These are phyloP conservation scores for Collariella sp. DNA, from an alignment of 495 filamentous ascomycete genomes.

Conservation along the genomic window DNA sequence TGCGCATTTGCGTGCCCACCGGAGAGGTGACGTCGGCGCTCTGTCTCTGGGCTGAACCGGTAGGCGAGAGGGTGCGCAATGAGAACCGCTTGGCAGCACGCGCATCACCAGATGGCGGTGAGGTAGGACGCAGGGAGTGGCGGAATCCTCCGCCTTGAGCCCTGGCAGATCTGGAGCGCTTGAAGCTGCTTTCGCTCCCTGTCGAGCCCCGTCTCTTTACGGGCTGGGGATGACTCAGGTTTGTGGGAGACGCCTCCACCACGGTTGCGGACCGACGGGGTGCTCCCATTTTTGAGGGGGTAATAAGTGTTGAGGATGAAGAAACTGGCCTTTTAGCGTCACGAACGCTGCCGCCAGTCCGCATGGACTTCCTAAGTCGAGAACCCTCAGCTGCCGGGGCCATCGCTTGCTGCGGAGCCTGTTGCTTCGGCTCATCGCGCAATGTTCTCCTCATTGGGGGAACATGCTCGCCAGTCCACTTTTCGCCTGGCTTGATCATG, in stretches of 20 bases:
- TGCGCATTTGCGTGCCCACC: conserved; percentile 22
- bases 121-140: conserved; percentile 33
- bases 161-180: conserved; percentile 26
- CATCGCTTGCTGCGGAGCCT: conserved; percentile 5
- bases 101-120: conserved; percentile 17
- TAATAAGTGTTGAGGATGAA: conserved; percentile 2
- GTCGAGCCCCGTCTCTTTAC: conserved; percentile 36
- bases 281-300: not conserved
- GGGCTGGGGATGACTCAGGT: conserved; percentile 7
- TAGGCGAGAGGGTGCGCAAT: conserved; percentile 32
- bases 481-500: conserved; percentile 38
- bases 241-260: conserved; percentile 12
- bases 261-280: conserved; percentile 9
- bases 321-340: conserved; percentile 1
- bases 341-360: conserved; percentile 3
- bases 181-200: conserved; percentile 44
- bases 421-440: conserved; percentile 14
- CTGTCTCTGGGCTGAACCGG: conserved; percentile 23
- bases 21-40: conserved; percentile 6
- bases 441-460: conserved; percentile 22
- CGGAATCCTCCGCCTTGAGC: conserved; percentile 29
- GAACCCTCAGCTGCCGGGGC: not conserved
- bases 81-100: conserved; percentile 32
- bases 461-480: conserved; percentile 16
- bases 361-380: conserved; percentile 27